These are phyloP conservation scores for Phytophthora colocasiae DNA, from an alignment of 352 stramenopile species.

Conservation along the genomic window DNA sequence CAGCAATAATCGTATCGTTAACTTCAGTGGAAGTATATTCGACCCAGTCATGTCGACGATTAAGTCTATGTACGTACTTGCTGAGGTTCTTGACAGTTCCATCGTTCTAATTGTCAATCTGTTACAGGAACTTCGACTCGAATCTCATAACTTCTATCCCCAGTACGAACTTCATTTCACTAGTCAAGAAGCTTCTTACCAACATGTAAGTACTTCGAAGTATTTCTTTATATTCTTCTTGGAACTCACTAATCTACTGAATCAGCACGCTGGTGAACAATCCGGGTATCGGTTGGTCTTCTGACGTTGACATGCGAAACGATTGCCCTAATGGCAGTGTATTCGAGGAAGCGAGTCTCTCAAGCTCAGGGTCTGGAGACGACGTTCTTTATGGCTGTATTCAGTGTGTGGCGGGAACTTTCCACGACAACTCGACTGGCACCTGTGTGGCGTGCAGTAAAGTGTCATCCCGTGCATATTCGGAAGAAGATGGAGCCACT, in stretches of 20 bases:
- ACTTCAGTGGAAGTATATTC: constrained; percentile 62
- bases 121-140: constrained; percentile 57
- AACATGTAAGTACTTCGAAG: constrained; percentile 48
- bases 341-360: constrained; percentile 46
- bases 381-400: constrained; percentile 60
- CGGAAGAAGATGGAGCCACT: constrained; percentile 56
- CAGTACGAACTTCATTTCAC: constrained; percentile 54
- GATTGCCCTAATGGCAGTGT: constrained; percentile 67
- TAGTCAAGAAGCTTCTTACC: constrained; percentile 50
- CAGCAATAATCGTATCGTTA: constrained; percentile 62
- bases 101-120: not conserved
- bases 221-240: not conserved
- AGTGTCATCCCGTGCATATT: constrained; percentile 60
- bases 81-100: not conserved
- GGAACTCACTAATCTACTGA: not conserved
- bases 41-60: constrained; percentile 55
- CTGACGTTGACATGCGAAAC: constrained; percentile 40
- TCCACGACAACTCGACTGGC: constrained; percentile 56
- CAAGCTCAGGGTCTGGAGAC: constrained; percentile 18
- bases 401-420: constrained; percentile 65
- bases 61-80: constrained; percentile 51
- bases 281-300: constrained; percentile 53
- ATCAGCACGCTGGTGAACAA: constrained; percentile 58
- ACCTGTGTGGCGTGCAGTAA: constrained; percentile 49
- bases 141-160: constrained; percentile 70